These are phyloP conservation scores for Acer negundo DNA, from an alignment of 345 rosid species.

Conservation along the genomic window DNA sequence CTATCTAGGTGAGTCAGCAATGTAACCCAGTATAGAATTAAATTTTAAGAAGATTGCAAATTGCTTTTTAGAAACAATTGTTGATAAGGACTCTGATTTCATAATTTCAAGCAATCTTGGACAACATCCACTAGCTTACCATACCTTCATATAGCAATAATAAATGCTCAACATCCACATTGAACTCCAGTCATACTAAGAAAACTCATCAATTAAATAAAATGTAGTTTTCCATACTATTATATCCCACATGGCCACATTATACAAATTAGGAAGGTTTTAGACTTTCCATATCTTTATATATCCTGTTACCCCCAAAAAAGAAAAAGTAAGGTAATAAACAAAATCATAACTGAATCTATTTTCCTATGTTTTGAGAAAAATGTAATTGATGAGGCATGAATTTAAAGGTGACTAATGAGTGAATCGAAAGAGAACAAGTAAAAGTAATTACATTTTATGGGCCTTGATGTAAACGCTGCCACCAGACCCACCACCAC, in stretches of 20 bases:
- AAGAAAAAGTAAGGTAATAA: not conserved
- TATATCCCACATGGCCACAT: not conserved
- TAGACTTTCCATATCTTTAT: constrained; percentile 10
- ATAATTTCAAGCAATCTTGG: constrained; percentile 6
- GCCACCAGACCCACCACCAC: constrained; percentile 99
- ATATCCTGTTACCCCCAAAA: not conserved
- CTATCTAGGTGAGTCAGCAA: not conserved
- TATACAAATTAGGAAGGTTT: not conserved
- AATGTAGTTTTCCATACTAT: not conserved
- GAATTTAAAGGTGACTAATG: not conserved
- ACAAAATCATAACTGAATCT: constrained; percentile 4
- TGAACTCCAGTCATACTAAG: not conserved
- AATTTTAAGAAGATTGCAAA: not conserved
- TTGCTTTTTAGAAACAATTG: not conserved
- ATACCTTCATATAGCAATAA: not conserved
- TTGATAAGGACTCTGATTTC: not conserved
- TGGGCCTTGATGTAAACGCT: constrained; percentile 69
- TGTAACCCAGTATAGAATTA: not conserved
- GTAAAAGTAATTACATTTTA: constrained; percentile 66
- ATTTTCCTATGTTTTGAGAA: not conserved
- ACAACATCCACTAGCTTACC: constrained; percentile 4
- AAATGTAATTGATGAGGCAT: not conserved
- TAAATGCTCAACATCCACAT: constrained; percentile 1
- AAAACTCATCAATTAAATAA: not conserved
- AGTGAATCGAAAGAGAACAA: constrained; percentile 25